Evolutionary conservation across 1,284 basidiomycete genomes (phyloP).

Genomic region (Cryptococcus jaspeensis): DNA sequence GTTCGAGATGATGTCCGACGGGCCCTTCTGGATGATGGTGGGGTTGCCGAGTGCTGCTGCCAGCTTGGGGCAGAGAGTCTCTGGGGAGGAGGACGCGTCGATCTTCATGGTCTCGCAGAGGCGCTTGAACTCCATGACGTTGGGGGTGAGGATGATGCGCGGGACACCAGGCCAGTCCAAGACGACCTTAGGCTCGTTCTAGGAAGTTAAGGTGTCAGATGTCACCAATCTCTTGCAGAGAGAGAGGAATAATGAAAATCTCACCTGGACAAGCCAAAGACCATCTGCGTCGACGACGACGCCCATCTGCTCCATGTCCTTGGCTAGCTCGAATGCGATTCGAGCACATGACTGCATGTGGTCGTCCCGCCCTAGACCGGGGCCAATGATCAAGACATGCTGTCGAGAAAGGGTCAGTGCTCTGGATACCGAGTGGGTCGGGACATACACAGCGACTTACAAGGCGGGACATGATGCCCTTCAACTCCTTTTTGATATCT

Average conservation of each 20-base stretch:
- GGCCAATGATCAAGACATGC: constrained; percentile 89
- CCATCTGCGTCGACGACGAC: constrained; percentile 91
- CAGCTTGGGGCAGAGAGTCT: constrained; percentile 61
- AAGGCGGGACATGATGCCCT: constrained; percentile 71
- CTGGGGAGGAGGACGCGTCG: constrained; percentile 48
- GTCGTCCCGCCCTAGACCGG: constrained; percentile 81
- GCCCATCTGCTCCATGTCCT: constrained; percentile 66
- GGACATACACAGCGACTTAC: constrained; percentile 18
- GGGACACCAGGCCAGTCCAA: constrained; percentile 57
- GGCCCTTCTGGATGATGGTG: constrained; percentile 89
- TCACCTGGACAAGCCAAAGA: constrained; percentile 46
- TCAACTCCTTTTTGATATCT: constrained; percentile 56
- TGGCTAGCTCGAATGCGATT: constrained; percentile 55
- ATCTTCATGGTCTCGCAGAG: constrained; percentile 67
- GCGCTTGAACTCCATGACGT: constrained; percentile 88
- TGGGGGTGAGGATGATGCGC: constrained; percentile 71
- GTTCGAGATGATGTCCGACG: constrained; percentile 57
- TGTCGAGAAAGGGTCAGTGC: constrained; percentile 6
- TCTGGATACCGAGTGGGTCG: background rate
- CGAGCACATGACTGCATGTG: constrained; percentile 77
- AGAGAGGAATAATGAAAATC: constrained; percentile 3
- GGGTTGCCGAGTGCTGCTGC: constrained; percentile 77
- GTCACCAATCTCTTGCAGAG: background rate
- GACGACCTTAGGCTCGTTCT: constrained; percentile 71
- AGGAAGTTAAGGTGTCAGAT: background rate